Evolutionary conservation across 441 rosid species (phyloP), one percentile per base, ranked within the genome.

Genomic region (Caryocar brasiliense): DNA sequence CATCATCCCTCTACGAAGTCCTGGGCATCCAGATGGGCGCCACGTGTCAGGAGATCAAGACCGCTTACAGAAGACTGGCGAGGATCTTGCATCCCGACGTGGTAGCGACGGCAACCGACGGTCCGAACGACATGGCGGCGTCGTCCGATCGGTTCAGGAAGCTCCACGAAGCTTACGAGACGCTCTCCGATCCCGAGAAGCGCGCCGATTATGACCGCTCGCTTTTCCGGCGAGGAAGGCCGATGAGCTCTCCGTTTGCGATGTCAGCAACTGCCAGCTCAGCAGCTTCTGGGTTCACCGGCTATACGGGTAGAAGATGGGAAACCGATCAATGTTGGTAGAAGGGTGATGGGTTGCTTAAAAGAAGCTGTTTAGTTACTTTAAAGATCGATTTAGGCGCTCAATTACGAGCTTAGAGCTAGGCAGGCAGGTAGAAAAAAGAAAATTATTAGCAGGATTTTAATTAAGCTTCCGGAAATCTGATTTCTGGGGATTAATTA

Each of bases 301-400:
- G 65, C 20, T 72, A 29, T 13, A 44, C 63, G 0, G 18, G 64
- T 25, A 63, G 78, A 44, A 49, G 59, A 23, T 81, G 87, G 87
- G 86, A 77, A 45, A 72, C 87, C 2, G 83, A 77, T 58, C 83
- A 75, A 60, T 81, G 83, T 59, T 75, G 87, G 87, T 80, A 68
- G 58, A 28, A 7, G n/a, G n/a, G n/a, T n/a, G n/a, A n/a, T n/a
- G n/a, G n/a, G n/a, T n/a, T n/a, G n/a, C n/a, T n/a, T n/a, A n/a
- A n/a, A n/a, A n/a, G n/a, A n/a, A n/a, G n/a, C n/a, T n/a, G n/a
- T n/a, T n/a, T n/a, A n/a, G n/a, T n/a, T n/a, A n/a, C n/a, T n/a
- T n/a, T n/a, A n/a, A n/a, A n/a, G n/a, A n/a, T n/a, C n/a, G n/a
- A n/a, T n/a, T n/a, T n/a, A n/a, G n/a, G n/a, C n/a, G n/a, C n/a